Evolutionary conservation across 78 protist species (phyloP).

Genomic region (Salpingoeca rosetta): DNA sequence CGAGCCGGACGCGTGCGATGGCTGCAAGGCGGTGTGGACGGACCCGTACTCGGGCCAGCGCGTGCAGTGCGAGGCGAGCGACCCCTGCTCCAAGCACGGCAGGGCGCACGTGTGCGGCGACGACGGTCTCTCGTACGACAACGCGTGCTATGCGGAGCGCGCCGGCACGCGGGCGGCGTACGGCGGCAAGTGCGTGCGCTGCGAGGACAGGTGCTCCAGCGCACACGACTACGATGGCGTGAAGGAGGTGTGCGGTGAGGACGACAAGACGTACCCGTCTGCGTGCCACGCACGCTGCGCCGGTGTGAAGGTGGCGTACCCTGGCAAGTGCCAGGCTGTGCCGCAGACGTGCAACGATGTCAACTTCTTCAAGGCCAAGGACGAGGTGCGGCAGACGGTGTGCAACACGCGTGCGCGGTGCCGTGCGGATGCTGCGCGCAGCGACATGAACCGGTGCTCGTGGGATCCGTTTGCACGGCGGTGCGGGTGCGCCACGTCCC

Average conservation of each 20-base stretch:
- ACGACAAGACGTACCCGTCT: neutral
- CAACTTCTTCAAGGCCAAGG: neutral
- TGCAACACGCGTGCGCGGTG: too few relatives aligned
- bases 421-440: too few relatives aligned
- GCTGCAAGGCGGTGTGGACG: too few relatives aligned
- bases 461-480: too few relatives aligned
- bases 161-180: neutral
- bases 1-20: neutral
- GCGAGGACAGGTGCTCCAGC: neutral
- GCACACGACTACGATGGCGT: neutral
- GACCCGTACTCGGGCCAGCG: too few relatives aligned
- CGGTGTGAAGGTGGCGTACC: neutral
- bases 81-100: neutral
- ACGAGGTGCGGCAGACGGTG: neutral
- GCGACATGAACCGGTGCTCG: too few relatives aligned
- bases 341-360: neutral
- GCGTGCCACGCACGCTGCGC: neutral
- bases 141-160: neutral
- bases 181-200: neutral
- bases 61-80: neutral
- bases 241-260: neutral
- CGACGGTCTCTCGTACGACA: neutral
- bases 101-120: neutral
- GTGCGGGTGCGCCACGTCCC: too few relatives aligned
- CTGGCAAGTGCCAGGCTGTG: neutral